Evolutionary conservation across 176 grass and related monocot species (phyloP).

Genomic region (Thinopyrum elongatum): DNA sequence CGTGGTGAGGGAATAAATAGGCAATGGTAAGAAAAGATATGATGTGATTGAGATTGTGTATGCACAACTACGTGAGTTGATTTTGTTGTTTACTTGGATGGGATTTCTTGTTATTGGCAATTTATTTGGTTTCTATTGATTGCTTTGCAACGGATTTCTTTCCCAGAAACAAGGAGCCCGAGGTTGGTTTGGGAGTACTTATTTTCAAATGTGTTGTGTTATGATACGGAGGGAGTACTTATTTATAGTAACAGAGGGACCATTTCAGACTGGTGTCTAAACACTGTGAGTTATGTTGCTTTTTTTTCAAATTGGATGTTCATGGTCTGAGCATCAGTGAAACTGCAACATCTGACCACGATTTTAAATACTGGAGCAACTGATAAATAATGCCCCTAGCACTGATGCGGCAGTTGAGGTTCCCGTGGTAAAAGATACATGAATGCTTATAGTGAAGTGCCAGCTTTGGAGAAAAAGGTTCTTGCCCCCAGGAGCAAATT

Average conservation of each 20-base stretch:
- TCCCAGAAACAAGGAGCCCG: no score
- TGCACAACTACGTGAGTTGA: no score
- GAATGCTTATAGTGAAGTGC: conserved; percentile 35
- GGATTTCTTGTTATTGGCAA: no score
- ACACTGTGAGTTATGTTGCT: not conserved
- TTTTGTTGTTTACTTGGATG: no score
- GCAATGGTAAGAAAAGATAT: no score
- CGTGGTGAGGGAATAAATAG: no score
- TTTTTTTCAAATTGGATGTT: not conserved
- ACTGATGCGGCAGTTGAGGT: conserved; percentile 37
- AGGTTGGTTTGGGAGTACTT: no score
- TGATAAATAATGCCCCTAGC: conserved; percentile 31
- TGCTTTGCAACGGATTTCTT: no score
- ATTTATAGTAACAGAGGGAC: not conserved
- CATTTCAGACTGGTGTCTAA: no score
- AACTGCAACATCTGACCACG: conserved; percentile 9
- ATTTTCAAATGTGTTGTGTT: no score
- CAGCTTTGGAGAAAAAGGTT: conserved; percentile 22
- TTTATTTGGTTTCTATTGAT: no score
- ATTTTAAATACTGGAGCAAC: conserved; percentile 27
- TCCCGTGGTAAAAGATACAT: conserved; percentile 30
- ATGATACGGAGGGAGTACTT: not conserved
- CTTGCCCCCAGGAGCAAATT: conserved; percentile 30
- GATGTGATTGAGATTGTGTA: no score
- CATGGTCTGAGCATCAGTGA: not conserved